Conservation (phyloP, 352 stramenopile species). For the Phytophthora fragariaefolia region DNA sequence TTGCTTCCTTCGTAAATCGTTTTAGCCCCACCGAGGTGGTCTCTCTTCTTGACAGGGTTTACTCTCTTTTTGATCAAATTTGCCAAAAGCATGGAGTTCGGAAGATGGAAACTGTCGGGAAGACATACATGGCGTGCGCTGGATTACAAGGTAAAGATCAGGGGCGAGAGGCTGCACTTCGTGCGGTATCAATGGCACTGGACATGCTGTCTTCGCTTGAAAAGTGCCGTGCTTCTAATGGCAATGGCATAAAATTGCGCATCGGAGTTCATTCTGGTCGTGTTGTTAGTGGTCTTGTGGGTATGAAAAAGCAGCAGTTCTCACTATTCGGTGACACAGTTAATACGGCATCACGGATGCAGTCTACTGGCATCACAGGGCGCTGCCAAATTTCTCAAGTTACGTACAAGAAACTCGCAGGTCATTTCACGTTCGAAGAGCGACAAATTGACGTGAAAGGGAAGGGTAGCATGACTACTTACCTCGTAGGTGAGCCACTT, state of each 20-base stretch:
- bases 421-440: constrained; percentile 82
- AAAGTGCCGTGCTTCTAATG: constrained; percentile 76
- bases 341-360: constrained; percentile 91
- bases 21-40: constrained; percentile 81
- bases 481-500: constrained; percentile 77
- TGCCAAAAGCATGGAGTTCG: constrained; percentile 91
- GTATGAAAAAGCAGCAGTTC: constrained; percentile 94
- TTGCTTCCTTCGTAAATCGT: constrained; percentile 79
- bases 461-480: constrained; percentile 87
- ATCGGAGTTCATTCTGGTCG: constrained; percentile 92
- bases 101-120: constrained; percentile 94
- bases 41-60: constrained; percentile 91
- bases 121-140: constrained; percentile 91
- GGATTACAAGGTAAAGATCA: constrained; percentile 86
- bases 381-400: constrained; percentile 84
- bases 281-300: constrained; percentile 89
- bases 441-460: constrained; percentile 87
- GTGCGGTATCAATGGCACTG: constrained; percentile 75
- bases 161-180: constrained; percentile 73
- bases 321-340: constrained; percentile 95
- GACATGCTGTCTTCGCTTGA: constrained; percentile 80
- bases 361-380: constrained; percentile 85
- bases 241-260: constrained; percentile 88
- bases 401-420: constrained; percentile 82
- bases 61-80: constrained; percentile 92